Conservation (phyloP, 192 early-diverging fungal genomes). For the Coemansia furcata region DNA sequence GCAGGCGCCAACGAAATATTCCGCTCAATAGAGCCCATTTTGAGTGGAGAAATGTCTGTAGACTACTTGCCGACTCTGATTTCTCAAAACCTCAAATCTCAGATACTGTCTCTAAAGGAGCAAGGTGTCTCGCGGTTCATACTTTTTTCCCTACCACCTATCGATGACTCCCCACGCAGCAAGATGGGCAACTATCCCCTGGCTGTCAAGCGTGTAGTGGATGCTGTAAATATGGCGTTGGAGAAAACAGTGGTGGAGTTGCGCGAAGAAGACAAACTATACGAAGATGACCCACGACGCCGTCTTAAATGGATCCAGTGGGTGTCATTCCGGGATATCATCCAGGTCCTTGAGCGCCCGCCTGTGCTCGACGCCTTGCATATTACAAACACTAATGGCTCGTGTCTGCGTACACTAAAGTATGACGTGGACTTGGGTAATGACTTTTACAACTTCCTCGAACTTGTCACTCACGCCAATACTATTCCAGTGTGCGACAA, state of each 20-base stretch:
- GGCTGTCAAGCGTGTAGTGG: conserved; percentile 31
- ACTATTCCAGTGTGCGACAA: conserved; percentile 50
- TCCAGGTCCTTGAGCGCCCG: conserved; percentile 29
- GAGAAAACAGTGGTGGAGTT: conserved; percentile 42
- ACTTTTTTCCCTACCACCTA: conserved; percentile 48
- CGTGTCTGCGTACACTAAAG: conserved; percentile 43
- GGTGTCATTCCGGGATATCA: conserved; percentile 45
- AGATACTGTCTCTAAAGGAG: conserved; percentile 46
- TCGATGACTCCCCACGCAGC: conserved; percentile 51
- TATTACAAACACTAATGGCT: conserved; percentile 35
- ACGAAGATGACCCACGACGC: conserved; percentile 32
- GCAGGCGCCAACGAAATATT: conserved; percentile 51
- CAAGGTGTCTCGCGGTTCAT: conserved; percentile 41
- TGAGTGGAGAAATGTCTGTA: conserved; percentile 25
- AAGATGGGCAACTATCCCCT: conserved; percentile 50
- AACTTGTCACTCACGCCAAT: conserved; percentile 51
- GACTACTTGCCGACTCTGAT: conserved; percentile 48
- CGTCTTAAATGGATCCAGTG: conserved; percentile 47
- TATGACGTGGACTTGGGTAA: conserved; percentile 50
- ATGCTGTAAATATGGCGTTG: conserved; percentile 35
- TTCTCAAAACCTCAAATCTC: conserved; percentile 34
- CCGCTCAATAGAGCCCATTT: conserved; percentile 46
- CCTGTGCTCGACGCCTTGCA: conserved; percentile 39
- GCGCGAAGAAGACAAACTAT: conserved; percentile 38
- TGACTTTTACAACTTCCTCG: conserved; percentile 54